Evolutionary conservation across 257 asterid species (phyloP).

Genomic region (Misopates orontium): DNA sequence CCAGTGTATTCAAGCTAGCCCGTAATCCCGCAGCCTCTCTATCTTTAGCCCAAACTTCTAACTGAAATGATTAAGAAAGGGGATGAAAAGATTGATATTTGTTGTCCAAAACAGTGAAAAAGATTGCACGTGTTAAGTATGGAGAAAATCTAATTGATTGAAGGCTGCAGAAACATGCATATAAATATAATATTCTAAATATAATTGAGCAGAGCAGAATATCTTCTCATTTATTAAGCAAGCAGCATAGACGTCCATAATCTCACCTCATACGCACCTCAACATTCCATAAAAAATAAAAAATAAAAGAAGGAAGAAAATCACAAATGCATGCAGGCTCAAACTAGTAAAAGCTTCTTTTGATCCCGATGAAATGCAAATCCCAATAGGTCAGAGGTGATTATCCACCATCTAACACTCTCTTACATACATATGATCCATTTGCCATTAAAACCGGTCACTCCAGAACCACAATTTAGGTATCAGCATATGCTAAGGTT

Average conservation of each 20-base stretch:
- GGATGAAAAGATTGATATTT: slow-evolving; percentile 23
- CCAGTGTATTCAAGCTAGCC: slow-evolving; percentile 79
- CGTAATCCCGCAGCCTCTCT: slow-evolving; percentile 91
- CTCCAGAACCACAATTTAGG: not conserved
- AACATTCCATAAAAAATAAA: not conserved
- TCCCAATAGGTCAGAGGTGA: not conserved
- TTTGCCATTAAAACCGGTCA: not conserved
- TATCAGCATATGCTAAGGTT: not conserved
- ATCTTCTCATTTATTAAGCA: slow-evolving; percentile 1
- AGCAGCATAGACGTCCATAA: slow-evolving; percentile 2
- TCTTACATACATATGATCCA: not conserved
- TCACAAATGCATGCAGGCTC: not conserved
- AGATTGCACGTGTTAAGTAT: slow-evolving; percentile 5
- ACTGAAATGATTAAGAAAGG: slow-evolving; percentile 43
- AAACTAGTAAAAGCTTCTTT: slow-evolving; percentile 11
- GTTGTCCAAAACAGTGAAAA: slow-evolving; percentile 6
- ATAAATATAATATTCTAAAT: not conserved
- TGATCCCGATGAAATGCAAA: slow-evolving; percentile 2
- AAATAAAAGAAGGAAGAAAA: slow-evolving; percentile 8
- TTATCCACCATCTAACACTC: slow-evolving; percentile 7
- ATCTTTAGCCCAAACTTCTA: slow-evolving; percentile 98
- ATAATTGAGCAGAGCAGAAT: not conserved
- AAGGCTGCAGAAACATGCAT: slow-evolving; percentile 4
- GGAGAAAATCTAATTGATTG: slow-evolving; percentile 11
- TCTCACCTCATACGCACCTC: not conserved